A percentile compares a stretch with the other conserved stretches of the same genome.
Conservation (phyloP, 495 filamentous ascomycete genomes). For the Barbatosphaeria neglecta region DNA sequence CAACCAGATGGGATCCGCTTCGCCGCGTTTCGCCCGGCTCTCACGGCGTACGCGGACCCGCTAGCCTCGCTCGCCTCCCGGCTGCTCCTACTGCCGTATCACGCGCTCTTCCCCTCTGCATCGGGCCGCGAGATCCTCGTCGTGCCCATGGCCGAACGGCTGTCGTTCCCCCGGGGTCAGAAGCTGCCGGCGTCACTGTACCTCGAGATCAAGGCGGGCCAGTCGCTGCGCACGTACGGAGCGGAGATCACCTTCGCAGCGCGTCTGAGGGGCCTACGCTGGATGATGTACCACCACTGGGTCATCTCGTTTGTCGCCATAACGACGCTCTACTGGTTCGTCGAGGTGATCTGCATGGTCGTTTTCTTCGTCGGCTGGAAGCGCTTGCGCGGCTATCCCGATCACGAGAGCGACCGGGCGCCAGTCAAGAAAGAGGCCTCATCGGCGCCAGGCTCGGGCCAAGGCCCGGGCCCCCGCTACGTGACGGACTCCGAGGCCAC, state of each 20-base stretch:
- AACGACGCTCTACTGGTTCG: slow-evolving; percentile 59
- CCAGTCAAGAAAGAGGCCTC: background rate
- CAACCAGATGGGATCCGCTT: slow-evolving; percentile 18
- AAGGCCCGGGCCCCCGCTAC: too few species aligned
- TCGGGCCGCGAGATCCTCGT: slow-evolving; percentile 41
- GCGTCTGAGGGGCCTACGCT: slow-evolving; percentile 61
- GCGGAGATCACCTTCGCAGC: slow-evolving; percentile 58
- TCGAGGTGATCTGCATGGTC: slow-evolving; percentile 50
- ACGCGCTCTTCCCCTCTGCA: slow-evolving; percentile 25
- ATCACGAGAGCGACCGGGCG: background rate
- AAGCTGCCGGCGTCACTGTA: slow-evolving; percentile 46
- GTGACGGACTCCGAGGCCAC: background rate
- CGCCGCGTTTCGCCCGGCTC: slow-evolving; percentile 21
- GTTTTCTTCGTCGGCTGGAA: slow-evolving; percentile 46
- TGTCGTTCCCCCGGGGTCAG: slow-evolving; percentile 48
- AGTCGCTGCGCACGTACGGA: slow-evolving; percentile 62
- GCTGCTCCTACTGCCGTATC: slow-evolving; percentile 30
- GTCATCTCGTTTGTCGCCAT: slow-evolving; percentile 55
- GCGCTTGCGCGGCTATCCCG: background rate
- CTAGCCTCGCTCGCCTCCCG: slow-evolving; percentile 23
- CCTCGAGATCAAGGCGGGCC: slow-evolving; percentile 56
- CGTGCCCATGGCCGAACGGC: slow-evolving; percentile 58
- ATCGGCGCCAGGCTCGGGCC: background rate
- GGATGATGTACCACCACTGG: slow-evolving; percentile 76
- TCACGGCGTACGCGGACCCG: slow-evolving; percentile 29